Evolutionary conservation across 371 early-diverging fungal species (phyloP).

Genomic region (Zancudomyces culisetae): DNA sequence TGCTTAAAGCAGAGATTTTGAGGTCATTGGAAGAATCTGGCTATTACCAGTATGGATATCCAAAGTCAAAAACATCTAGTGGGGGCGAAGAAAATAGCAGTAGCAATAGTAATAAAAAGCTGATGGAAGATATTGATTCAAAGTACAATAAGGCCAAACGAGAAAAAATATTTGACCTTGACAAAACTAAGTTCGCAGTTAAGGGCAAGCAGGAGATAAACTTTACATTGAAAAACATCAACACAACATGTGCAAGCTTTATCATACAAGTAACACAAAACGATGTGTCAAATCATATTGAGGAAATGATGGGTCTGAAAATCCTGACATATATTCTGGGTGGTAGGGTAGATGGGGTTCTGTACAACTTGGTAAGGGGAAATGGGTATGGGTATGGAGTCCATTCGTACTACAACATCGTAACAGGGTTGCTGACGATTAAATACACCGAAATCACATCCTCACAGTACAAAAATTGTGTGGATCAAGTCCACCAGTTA

Average conservation of each 20-base stretch:
- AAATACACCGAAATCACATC: not conserved
- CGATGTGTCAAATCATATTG: no score
- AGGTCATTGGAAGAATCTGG: conserved; percentile 4
- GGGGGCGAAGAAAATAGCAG: no score
- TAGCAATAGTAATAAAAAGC: no score
- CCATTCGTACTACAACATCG: not conserved
- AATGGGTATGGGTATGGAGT: conserved; percentile 53
- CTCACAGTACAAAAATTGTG: not conserved
- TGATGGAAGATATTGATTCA: no score
- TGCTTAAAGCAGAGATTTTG: conserved; percentile 7
- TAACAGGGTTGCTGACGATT: not conserved
- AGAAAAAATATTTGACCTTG: no score
- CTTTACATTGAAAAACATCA: no score
- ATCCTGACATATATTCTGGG: conserved; percentile 41
- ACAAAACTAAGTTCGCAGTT: no score
- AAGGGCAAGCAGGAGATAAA: no score
- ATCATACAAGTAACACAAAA: no score
- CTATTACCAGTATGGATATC: conserved; percentile 10
- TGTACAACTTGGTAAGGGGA: conserved; percentile 50
- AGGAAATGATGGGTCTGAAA: no score
- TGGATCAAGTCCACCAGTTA: not conserved
- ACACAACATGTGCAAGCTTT: no score
- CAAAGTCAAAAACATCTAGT: not conserved
- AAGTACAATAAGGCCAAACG: no score
- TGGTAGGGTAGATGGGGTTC: conserved; percentile 40